Percentiles rank a stretch among this genome's conserved stretches.
These are phyloP conservation scores for Eucalyptus shirleyi DNA, from an alignment of 345 rosid genomes.

Conservation along the genomic window DNA sequence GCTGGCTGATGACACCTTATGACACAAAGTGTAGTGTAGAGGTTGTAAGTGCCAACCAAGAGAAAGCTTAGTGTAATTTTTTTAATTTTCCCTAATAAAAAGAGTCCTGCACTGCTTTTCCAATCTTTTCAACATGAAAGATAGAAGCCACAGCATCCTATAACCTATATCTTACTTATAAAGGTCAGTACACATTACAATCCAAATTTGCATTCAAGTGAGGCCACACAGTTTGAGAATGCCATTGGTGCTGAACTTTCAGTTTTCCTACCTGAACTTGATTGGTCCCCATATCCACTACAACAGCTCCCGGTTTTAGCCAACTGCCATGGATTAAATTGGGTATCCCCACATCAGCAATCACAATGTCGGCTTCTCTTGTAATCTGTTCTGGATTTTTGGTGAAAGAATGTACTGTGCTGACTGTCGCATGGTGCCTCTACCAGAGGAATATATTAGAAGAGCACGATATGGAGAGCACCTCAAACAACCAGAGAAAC, in stretches of 20 bases:
- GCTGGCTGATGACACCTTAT: not conserved
- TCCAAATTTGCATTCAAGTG: not conserved
- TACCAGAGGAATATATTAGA: not conserved
- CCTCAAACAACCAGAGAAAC: not conserved
- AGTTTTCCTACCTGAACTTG: constrained; percentile 3
- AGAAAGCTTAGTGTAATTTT: not conserved
- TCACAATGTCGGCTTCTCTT: constrained; percentile 13
- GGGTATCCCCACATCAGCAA: constrained; percentile 15
- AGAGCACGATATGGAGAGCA: not conserved
- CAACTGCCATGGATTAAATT: constrained; percentile 12
- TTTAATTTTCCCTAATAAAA: not conserved
- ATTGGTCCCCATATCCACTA: constrained; percentile 15
- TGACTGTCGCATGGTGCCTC: constrained; percentile 22
- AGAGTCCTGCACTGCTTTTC: not conserved
- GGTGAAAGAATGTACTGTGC: constrained; percentile 10
- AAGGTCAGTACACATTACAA: not conserved
- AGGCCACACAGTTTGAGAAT: not conserved
- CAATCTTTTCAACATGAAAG: not conserved
- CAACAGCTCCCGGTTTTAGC: constrained; percentile 20
- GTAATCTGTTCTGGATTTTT: constrained; percentile 6
- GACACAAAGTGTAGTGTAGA: not conserved
- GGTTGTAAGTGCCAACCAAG: not conserved
- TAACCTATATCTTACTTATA: not conserved
- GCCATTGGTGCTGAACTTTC: not conserved
- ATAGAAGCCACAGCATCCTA: not conserved